A percentile compares a stretch with the other conserved stretches of the same genome.
Conservation (phyloP, 495 filamentous ascomycete genomes). For the Xylona heveae region DNA sequence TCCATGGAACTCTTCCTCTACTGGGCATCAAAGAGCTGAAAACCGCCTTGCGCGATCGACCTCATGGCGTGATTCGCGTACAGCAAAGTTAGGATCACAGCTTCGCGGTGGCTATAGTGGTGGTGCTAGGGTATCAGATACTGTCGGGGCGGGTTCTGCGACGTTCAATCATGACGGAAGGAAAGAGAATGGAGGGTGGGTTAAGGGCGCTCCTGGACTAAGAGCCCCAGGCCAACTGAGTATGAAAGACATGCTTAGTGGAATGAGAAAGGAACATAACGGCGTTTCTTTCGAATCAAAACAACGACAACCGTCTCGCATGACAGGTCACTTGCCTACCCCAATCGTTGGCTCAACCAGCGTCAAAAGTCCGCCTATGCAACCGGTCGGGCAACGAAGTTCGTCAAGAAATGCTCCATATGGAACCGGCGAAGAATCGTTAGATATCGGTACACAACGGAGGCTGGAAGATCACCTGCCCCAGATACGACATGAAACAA, state of each 20-base stretch:
- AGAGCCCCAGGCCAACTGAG: too few species aligned
- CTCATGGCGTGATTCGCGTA: conserved; percentile 50
- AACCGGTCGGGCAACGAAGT: neutral
- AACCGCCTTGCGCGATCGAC: conserved; percentile 29
- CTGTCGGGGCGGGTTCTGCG: neutral
- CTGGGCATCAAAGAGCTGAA: conserved; percentile 64
- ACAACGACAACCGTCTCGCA: too few species aligned
- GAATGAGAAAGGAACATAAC: too few species aligned
- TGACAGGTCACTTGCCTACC: too few species aligned
- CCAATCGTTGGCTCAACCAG: too few species aligned
- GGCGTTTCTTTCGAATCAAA: too few species aligned
- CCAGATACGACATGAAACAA: conserved; percentile 6
- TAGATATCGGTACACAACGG: conserved; percentile 13
- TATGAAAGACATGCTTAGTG: too few species aligned
- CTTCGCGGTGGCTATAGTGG: conserved; percentile 27
- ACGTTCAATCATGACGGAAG: neutral
- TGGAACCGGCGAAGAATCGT: conserved; percentile 10
- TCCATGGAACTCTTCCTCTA: conserved; percentile 59
- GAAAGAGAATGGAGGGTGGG: conserved; percentile 4
- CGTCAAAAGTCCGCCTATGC: too few species aligned
- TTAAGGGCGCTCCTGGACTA: neutral
- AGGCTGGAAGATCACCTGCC: neutral
- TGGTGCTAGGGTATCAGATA: conserved; percentile 1
- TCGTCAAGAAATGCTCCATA: conserved; percentile 2
- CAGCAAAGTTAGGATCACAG: conserved; percentile 42